Evolutionary conservation across 2,329 filamentous ascomycete species (phyloP).

Genomic region (Aspergillus intermedius): DNA sequence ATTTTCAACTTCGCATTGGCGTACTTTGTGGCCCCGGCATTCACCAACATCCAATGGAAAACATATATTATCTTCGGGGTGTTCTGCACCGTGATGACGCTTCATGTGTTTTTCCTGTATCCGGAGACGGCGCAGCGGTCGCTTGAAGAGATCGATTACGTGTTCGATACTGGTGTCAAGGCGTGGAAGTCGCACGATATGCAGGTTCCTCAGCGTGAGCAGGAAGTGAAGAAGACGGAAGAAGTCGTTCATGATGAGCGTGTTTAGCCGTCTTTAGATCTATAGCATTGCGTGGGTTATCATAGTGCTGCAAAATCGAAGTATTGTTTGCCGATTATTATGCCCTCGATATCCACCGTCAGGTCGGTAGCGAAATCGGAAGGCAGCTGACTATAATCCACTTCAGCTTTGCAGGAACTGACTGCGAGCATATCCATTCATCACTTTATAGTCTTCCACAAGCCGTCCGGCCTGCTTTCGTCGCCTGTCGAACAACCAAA

Average conservation of each 20-base stretch:
- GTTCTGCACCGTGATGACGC: constrained; percentile 62
- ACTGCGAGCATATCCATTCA: too few relatives aligned
- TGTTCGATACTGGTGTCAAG: constrained; percentile 47
- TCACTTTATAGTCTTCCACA: too few relatives aligned
- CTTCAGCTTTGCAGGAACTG: too few relatives aligned
- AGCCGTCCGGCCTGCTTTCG: too few relatives aligned
- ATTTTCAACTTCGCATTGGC: constrained; percentile 52
- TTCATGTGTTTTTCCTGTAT: constrained; percentile 62
- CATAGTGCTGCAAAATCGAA: too few relatives aligned
- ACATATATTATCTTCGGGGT: constrained; percentile 72
- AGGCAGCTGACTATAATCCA: too few relatives aligned
- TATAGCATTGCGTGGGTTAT: too few relatives aligned
- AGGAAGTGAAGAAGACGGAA: constrained; percentile 13
- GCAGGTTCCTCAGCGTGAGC: constrained; percentile 17
- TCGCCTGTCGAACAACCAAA: too few relatives aligned
- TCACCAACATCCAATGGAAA: constrained; percentile 53
- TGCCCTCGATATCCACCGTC: too few relatives aligned
- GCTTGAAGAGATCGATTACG: constrained; percentile 68
- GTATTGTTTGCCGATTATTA: too few relatives aligned
- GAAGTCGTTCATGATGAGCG: neutral
- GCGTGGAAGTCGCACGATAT: constrained; percentile 24
- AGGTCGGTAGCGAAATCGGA: too few relatives aligned
- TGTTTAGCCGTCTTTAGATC: neutral
- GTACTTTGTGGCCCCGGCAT: constrained; percentile 53
- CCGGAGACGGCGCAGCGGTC: constrained; percentile 65